Base-by-base conservation (phyloP, 108 stramenopile species). In the Hondaea fermentalgiana region DNA sequence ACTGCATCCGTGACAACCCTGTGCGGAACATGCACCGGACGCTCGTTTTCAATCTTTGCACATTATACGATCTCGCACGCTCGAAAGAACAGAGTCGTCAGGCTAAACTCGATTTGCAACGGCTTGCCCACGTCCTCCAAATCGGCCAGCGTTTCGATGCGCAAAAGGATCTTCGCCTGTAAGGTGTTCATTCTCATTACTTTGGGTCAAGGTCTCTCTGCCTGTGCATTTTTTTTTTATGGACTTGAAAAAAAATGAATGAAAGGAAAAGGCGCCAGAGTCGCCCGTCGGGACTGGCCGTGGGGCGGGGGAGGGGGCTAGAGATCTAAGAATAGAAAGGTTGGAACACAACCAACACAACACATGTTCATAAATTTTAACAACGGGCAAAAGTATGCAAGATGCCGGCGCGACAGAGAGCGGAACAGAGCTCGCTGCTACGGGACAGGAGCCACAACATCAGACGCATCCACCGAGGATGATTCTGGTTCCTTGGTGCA, bases 11-110 rank as follows among this genome's bases (percentile, higher is more conserved):
- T 12, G 21, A 21, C 49, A 83, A 83, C 72, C 72, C 72, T 6
- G 17, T 83, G 21, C 72, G 51, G 5, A 83, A 83, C 72, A 47
- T 83, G 49, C 44, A 83, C n/a, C 72, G 72, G 12, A 51, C 72
- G 23, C 72, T 83, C 44, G 72, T 83, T 10, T 83, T 83, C 51
- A 83, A 83, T n/a, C 51, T 83, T 12, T 83, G 72, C n/a, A 83
- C 72, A 10, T 51, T 83, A 44, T 53, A 83, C 51, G 72, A 83
- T n/a, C 51, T 83, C 43, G 72, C 72, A 12, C 44, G 51, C 21
- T n/a, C 72, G 0, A 83, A 83, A 2, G 72, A 83, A 3, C 72
- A 83, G 51, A 83, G 72, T n/a, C 72, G 51, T 5, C 72, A 83
- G 51, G 72, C 72, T 16, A 83, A 83, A n/a, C 17, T 51, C 5